Conservation (phyloP, 768 basidiomycete species). For the Tricholoma matsutake region DNA sequence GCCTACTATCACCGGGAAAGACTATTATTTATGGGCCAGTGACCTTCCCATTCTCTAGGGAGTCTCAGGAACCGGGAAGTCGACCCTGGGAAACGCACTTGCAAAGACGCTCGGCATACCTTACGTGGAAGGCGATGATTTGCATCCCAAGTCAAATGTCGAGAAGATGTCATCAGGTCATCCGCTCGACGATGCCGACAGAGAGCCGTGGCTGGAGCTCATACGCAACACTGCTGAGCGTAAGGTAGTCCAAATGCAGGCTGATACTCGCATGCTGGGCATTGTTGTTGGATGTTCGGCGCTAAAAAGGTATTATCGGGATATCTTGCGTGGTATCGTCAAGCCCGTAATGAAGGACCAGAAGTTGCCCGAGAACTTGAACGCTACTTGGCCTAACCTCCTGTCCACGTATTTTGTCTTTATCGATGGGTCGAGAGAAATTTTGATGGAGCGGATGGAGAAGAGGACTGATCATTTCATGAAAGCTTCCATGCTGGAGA, state of each 20-base stretch:
- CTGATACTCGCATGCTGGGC: slow-evolving; percentile 31
- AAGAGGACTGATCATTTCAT: slow-evolving; percentile 74
- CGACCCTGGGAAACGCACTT: slow-evolving; percentile 65
- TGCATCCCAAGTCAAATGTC: slow-evolving; percentile 80
- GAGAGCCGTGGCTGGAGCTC: slow-evolving; percentile 79
- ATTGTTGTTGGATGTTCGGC: slow-evolving; percentile 88
- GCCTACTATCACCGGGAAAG: not conserved
- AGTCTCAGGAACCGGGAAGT: slow-evolving; percentile 72
- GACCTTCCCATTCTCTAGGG: slow-evolving; percentile 41
- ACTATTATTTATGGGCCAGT: not conserved
- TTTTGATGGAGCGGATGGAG: slow-evolving; percentile 62
- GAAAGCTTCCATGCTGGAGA: slow-evolving; percentile 79
- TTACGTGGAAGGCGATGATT: slow-evolving; percentile 86
- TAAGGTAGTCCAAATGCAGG: slow-evolving; percentile 22
- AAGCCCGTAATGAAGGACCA: slow-evolving; percentile 13
- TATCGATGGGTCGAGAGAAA: slow-evolving; percentile 55
- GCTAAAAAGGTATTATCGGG: slow-evolving; percentile 77
- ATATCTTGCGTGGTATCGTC: slow-evolving; percentile 63
- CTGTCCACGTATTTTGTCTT: slow-evolving; percentile 80
- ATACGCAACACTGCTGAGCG: slow-evolving; percentile 66
- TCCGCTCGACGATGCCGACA: slow-evolving; percentile 78
- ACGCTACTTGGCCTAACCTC: slow-evolving; percentile 24
- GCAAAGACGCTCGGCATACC: slow-evolving; percentile 59
- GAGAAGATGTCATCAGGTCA: slow-evolving; percentile 81
- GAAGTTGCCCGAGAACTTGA: slow-evolving; percentile 21